These are phyloP conservation scores for Papilionanthe hybrid DNA, from an alignment of 116 monocot species.

Conservation along the genomic window DNA sequence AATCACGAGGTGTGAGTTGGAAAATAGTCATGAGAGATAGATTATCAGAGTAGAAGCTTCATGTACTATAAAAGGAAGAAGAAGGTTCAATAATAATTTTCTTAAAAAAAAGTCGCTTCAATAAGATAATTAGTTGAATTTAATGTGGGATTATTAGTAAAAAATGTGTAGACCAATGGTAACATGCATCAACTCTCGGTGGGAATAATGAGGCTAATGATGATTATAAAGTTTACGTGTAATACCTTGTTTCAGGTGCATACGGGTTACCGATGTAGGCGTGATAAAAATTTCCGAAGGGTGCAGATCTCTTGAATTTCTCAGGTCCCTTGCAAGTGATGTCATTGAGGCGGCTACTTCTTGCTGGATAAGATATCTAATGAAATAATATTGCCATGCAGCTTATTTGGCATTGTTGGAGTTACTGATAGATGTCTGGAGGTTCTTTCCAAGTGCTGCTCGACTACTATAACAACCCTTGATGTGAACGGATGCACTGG, in stretches of 20 bases:
- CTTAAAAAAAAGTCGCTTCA: too few relatives aligned
- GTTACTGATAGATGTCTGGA: constrained; percentile 76
- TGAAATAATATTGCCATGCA: constrained; percentile 21
- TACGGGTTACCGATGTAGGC: constrained; percentile 66
- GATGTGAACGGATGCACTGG: constrained; percentile 94
- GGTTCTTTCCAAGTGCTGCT: constrained; percentile 59
- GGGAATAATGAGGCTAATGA: background rate
- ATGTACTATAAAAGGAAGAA: too few relatives aligned
- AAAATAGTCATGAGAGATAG: background rate
- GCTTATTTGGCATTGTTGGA: constrained; percentile 91
- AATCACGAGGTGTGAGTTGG: background rate
- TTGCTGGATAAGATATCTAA: background rate
- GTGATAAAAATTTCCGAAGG: constrained; percentile 59
- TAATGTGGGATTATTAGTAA: too few relatives aligned
- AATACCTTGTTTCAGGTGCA: constrained; percentile 54
- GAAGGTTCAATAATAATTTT: too few relatives aligned
- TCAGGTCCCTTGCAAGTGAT: constrained; percentile 42
- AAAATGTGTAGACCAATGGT: too few relatives aligned
- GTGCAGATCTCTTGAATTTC: constrained; percentile 73
- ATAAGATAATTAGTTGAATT: too few relatives aligned
- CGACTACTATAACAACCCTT: constrained; percentile 63
- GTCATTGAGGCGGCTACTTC: background rate
- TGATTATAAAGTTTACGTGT: background rate
- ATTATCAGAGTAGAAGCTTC: too few relatives aligned
- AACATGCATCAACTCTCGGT: too few relatives aligned